These are phyloP conservation scores for Hortiboletus flavorubellus DNA, from an alignment of 768 basidiomycete genomes.

Conservation along the genomic window DNA sequence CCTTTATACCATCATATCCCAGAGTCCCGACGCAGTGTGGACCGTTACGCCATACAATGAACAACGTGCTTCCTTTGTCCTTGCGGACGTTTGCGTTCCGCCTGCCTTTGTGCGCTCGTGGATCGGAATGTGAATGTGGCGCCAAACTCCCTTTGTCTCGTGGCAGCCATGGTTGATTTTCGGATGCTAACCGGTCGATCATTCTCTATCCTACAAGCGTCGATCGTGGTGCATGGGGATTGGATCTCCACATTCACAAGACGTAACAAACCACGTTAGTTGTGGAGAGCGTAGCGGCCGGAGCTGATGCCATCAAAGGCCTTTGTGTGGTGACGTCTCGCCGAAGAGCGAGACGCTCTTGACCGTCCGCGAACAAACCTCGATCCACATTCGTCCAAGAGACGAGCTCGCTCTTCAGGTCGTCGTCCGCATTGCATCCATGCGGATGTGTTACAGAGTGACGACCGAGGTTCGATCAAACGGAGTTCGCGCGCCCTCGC, in stretches of 20 bases:
- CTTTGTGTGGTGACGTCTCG: neutral
- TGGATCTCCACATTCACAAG: constrained; percentile 1
- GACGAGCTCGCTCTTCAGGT: neutral
- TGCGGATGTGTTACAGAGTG: neutral
- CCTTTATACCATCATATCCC: constrained; percentile 5
- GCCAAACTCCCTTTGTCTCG: constrained; percentile 6
- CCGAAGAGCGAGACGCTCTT: neutral
- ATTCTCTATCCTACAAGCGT: neutral
- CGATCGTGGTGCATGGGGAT: neutral
- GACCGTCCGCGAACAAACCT: neutral
- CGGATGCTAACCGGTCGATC: neutral
- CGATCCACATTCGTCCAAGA: neutral
- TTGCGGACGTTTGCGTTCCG: neutral
- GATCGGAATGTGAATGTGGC: neutral
- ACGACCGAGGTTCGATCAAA: neutral
- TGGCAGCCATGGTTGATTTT: neutral
- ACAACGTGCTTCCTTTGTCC: constrained; percentile 11
- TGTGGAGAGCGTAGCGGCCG: neutral
- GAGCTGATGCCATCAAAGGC: neutral
- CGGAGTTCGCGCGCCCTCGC: neutral
- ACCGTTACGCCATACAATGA: neutral
- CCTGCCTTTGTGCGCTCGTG: constrained; percentile 16
- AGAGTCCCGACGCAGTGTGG: neutral
- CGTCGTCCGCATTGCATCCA: neutral
- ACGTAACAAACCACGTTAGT: neutral